Evolutionary conservation across 1,139 yeast genomes (phyloP), one percentile per base, ranked within the genome.

Genomic region (Debaryomyces sp.): DNA sequence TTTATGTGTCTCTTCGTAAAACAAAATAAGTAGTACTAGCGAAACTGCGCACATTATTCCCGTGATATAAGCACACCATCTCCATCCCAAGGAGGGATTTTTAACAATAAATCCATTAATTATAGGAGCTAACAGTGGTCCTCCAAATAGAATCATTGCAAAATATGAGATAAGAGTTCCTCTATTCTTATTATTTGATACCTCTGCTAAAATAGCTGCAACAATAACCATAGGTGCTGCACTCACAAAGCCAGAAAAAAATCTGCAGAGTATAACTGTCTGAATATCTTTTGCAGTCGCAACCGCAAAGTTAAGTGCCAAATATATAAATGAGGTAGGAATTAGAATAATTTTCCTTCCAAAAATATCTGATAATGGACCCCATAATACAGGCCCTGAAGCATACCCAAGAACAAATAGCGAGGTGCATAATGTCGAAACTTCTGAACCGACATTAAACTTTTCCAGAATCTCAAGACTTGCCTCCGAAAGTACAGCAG

Each of bases 61-160:
- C 39, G 79, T 72, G 56, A 82, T 64, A 64, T 81, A 82, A 48
- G 71, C 62, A 7, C 81, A 71, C 87, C 87, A 82, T 60, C 87
- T 69, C 87, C 87, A 82, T 36, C 83, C 81, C 54, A 68, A 52
- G 22, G 54, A 44, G 1, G 57, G 54, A 52, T 69, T 68, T 49
- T 67, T 68, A 6, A 62, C 71, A 15, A 64, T 66, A 51, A 69
- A 70, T 3, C 69, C 75, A 33, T 71, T 70, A 35, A 73, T 53
- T 38, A 74, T 69, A 17, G 78, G 77, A 8, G 35, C 35, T n/a
- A 32, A 32, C 29, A 26, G 5, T 26, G 29, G 29, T 9, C 29
- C 29, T 12, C 12, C 4, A 8, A 26, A 26, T 7, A 26, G 12
- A 26, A 26, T 26, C 29, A 26, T 26, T 26, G 12, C 29, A 26